Conservation (phyloP, 139 green algal genomes). For the Haematococcus lacustris region DNA sequence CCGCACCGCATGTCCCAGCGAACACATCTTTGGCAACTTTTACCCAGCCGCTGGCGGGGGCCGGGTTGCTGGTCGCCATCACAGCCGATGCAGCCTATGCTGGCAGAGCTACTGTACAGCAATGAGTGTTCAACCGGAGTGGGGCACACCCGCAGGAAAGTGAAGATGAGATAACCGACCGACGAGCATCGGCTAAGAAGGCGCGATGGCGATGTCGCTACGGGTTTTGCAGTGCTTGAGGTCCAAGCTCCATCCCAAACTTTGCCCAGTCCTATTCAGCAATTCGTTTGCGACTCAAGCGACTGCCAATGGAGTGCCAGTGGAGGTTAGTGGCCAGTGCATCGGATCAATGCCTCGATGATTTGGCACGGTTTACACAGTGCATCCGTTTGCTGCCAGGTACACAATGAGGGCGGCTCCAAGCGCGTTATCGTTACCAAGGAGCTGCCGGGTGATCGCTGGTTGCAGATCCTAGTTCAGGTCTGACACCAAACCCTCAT, state of each 20-base stretch:
- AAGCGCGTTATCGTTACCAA: slow-evolving; percentile 96
- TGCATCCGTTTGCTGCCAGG: slow-evolving; percentile 34
- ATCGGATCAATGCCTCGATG: not conserved
- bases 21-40: slow-evolving; percentile 65
- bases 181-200: not conserved
- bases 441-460: slow-evolving; percentile 81
- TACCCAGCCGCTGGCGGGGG: slow-evolving; percentile 9
- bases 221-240: no score
- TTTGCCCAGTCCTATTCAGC: no score
- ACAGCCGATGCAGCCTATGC: not conserved
- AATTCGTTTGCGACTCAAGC: slow-evolving; percentile 11
- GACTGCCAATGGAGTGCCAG: slow-evolving; percentile 25
- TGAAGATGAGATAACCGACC: not conserved
- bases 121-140: not conserved
- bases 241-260: no score
- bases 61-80: not conserved
- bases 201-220: not conserved
- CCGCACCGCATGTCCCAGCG: slow-evolving; percentile 58
- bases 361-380: not conserved
- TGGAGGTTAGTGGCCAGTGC: slow-evolving; percentile 19
- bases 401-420: slow-evolving; percentile 76
- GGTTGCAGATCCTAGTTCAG: slow-evolving; percentile 89
- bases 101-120: no score
- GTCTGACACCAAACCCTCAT: no score
- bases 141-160: not conserved